Conservation (phyloP, 352 stramenopile genomes). For the Globisporangium mamillatum region DNA sequence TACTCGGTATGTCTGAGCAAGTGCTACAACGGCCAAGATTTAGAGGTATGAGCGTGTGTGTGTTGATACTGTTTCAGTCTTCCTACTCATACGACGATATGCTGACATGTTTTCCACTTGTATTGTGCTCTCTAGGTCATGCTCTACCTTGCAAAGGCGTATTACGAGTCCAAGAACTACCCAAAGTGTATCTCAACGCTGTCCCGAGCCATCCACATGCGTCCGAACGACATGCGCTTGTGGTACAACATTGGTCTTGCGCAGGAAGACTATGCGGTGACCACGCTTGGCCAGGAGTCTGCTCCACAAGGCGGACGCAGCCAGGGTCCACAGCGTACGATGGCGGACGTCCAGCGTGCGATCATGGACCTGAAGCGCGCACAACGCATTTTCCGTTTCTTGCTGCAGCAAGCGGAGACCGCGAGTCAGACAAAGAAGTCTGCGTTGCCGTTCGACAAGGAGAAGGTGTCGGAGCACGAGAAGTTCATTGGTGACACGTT, state of each 20-base stretch:
- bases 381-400: constrained; percentile 79
- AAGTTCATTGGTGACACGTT: constrained; percentile 86
- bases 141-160: constrained; percentile 85
- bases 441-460: constrained; percentile 75
- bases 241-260: constrained; percentile 87
- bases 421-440: constrained; percentile 60
- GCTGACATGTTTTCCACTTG: too few relatives aligned
- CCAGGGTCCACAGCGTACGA: constrained; percentile 65
- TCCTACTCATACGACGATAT: too few relatives aligned
- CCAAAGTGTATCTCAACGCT: constrained; percentile 84
- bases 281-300: constrained; percentile 74
- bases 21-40: constrained; percentile 86
- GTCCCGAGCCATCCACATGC: constrained; percentile 74
- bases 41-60: constrained; percentile 34
- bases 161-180: constrained; percentile 89
- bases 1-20: constrained; percentile 92
- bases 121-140: constrained; percentile 28
- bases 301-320: constrained; percentile 30
- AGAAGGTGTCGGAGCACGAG: constrained; percentile 85
- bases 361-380: constrained; percentile 84
- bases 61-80: not conserved
- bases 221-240: constrained; percentile 72
- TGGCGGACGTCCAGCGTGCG: constrained; percentile 86
- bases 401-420: constrained; percentile 67
- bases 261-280: constrained; percentile 86